Conservation (phyloP, 1,284 basidiomycete species). For the Thelephora terrestris region DNA sequence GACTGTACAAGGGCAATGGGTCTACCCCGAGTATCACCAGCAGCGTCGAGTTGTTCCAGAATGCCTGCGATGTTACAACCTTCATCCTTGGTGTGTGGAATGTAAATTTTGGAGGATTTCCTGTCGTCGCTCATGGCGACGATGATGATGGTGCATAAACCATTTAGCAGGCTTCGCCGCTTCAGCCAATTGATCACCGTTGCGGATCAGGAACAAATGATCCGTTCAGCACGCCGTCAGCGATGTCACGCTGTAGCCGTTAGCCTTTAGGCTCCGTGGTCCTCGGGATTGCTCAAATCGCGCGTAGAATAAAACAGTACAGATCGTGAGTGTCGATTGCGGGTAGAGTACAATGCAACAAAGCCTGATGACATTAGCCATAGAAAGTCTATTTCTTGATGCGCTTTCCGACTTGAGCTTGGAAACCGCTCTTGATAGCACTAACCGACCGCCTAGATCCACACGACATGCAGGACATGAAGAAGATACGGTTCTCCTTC, state of each 20-base stretch:
- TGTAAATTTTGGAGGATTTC: constrained; percentile 38
- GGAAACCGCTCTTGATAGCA: constrained; percentile 98
- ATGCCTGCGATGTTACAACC: constrained; percentile 45
- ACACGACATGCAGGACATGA: constrained; percentile 95
- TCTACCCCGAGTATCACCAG: constrained; percentile 39
- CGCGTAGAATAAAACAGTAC: too few relatives aligned
- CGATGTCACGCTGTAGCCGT: too few relatives aligned
- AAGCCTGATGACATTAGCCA: too few relatives aligned
- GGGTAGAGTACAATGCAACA: too few relatives aligned
- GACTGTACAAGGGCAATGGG: constrained; percentile 58
- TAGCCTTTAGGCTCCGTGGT: too few relatives aligned
- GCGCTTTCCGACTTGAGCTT: constrained; percentile 88
- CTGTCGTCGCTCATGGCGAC: neutral
- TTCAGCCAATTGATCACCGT: too few relatives aligned
- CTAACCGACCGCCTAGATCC: constrained; percentile 89
- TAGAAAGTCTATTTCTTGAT: constrained; percentile 31
- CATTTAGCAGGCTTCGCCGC: too few relatives aligned
- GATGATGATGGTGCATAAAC: too few relatives aligned
- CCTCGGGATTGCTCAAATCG: too few relatives aligned
- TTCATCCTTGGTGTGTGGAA: constrained; percentile 45
- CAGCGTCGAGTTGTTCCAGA: constrained; percentile 49
- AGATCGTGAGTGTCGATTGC: too few relatives aligned
- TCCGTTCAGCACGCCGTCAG: too few relatives aligned
- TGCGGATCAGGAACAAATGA: too few relatives aligned
- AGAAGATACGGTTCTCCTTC: constrained; percentile 99